Base-by-base conservation (phyloP, 1,284 basidiomycete genomes). In the Dichomitus squalens region DNA sequence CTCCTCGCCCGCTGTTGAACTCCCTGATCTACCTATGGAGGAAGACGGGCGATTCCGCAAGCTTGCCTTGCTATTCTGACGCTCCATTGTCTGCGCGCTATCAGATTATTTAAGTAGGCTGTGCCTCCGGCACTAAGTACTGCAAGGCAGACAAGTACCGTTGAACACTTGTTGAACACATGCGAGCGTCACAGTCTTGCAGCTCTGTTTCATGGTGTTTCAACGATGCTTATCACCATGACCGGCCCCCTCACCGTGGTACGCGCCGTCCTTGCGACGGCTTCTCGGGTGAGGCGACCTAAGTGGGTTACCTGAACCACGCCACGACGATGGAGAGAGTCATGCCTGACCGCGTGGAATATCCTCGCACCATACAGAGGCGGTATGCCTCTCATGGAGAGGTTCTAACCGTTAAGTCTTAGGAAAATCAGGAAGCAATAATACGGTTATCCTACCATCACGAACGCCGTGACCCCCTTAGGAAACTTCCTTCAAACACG, bases 331-430 rank as follows among this genome's bases (percentile, higher is more conserved):
- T n/a, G 4, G 27, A 27, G 6, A 29, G 7, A 27, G n/a, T 16
- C 12, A 44, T 18, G 7, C 18, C 23, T 18, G 21, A 18, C 25
- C 18, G 39, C 23, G 46, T 46, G 29, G 23, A 25, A 18, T 6
- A 11, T 9, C 29, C 41, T 21, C 35, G 29, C 21, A 27, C n/a
- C n/a, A 23, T 9, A 41, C 3, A n/a, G 29, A n/a, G 36, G 9
- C 0, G 29, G 25, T 34, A 23, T 25, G 14, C 38, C n/a, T 4
- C 3, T 31, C 44, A 40, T 27, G 9, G 25, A 38, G 8, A 23
- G 7, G 23, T 48, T 55, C 33, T 39, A 36, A 55, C 57, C 57
- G 57, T 48, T 47, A 59, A 20, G 18, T 44, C 12, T 11, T 21
- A 8, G 49, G 48, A 40, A 44, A 21, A 9, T 11, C 12, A 23